Conservation (phyloP, 345 rosid genomes). For the Turnera subulata region DNA sequence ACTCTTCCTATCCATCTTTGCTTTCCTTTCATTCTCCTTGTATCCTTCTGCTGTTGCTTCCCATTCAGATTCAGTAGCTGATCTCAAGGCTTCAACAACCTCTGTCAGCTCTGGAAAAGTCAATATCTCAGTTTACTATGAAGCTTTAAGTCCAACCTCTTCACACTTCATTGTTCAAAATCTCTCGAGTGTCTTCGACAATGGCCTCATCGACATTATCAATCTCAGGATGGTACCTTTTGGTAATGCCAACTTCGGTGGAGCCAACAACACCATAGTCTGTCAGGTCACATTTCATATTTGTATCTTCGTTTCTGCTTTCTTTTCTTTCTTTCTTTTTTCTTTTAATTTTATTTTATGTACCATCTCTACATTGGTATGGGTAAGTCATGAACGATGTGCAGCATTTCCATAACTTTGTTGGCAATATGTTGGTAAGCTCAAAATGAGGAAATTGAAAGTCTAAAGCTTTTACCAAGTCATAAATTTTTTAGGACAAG, state of each 20-base stretch:
- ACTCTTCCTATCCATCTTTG: background rate
- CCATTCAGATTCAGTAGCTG: background rate
- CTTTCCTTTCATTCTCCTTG: constrained; percentile 4
- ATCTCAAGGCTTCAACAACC: constrained; percentile 1
- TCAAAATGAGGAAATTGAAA: too few species aligned
- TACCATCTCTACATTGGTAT: too few species aligned
- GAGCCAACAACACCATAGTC: constrained; percentile 10
- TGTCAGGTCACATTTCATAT: constrained; percentile 29
- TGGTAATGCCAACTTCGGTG: constrained; percentile 30
- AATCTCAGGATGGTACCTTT: constrained; percentile 47
- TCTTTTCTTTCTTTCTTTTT: background rate
- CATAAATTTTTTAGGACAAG: too few species aligned
- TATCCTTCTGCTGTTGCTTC: constrained; percentile 17
- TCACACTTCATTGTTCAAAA: constrained; percentile 31
- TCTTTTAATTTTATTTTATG: background rate
- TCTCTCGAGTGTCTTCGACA: constrained; percentile 28
- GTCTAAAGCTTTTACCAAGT: too few species aligned
- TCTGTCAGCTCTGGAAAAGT: constrained; percentile 23
- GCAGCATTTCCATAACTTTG: too few species aligned
- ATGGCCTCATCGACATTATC: constrained; percentile 35
- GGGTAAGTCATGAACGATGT: too few species aligned
- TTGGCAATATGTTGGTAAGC: too few species aligned
- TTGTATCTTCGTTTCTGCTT: background rate
- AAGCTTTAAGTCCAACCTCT: constrained; percentile 26
- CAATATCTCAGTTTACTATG: constrained; percentile 40